Percentiles rank a stretch among this genome's conserved stretches.
These are phyloP conservation scores for Polyporus tsugae DNA, from an alignment of 1,284 basidiomycete species.

Conservation along the genomic window DNA sequence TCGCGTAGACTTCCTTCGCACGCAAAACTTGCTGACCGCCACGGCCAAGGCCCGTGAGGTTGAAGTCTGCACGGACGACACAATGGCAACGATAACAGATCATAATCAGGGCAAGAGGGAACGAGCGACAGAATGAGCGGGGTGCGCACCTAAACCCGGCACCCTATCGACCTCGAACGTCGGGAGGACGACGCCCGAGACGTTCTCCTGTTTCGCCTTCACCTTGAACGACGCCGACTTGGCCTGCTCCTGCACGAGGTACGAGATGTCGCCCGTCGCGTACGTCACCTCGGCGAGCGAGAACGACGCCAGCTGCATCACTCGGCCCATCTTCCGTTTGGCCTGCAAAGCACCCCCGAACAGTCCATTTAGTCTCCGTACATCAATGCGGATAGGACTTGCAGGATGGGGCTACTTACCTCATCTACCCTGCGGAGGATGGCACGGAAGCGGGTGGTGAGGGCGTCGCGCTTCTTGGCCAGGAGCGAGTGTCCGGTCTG, in stretches of 20 bases:
- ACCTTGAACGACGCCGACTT: constrained; percentile 95
- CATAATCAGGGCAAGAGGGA: neutral
- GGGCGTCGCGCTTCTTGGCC: constrained; percentile 97
- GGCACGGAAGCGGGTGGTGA: constrained; percentile 91
- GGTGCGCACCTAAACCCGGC: constrained; percentile 75
- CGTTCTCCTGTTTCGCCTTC: constrained; percentile 97
- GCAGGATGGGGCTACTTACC: constrained; percentile 53
- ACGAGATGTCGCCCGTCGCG: constrained; percentile 96
- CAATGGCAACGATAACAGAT: neutral
- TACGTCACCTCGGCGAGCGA: constrained; percentile 99
- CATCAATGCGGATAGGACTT: too few species aligned
- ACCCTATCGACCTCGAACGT: constrained; percentile 93
- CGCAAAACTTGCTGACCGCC: constrained; percentile 97
- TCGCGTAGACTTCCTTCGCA: constrained; percentile 95
- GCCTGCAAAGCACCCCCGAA: constrained; percentile 60
- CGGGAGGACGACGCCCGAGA: constrained; percentile 97
- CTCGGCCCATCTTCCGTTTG: constrained; percentile 98
- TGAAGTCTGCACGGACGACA: constrained; percentile 77
- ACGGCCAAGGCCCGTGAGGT: constrained; percentile 95
- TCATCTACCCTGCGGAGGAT: constrained; percentile 95
- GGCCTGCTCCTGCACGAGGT: constrained; percentile 92
- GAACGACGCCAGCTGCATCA: constrained; percentile 99
- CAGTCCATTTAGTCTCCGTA: neutral
- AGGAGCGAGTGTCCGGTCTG: constrained; percentile 97
- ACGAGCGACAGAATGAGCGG: neutral